Conservation (phyloP, 257 asterid species). For the Pogostemon cablin region DNA sequence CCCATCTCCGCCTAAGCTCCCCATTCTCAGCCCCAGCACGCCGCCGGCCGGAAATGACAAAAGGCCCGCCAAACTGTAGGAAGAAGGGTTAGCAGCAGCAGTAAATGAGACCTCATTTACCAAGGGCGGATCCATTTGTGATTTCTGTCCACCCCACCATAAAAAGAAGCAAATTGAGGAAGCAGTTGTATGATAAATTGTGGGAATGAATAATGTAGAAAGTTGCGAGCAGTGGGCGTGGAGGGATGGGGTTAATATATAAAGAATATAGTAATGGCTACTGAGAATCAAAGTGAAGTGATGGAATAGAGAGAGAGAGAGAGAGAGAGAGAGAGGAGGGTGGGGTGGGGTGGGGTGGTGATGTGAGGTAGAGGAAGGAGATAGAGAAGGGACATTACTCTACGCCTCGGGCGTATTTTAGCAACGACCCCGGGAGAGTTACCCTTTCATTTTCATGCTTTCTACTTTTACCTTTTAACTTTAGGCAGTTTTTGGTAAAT, state of each 20-base stretch:
- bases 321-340: conserved; percentile 28
- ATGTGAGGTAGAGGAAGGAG: conserved; percentile 52
- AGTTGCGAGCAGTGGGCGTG: conserved; percentile 29
- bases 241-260: conserved; percentile 39
- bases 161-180: neutral
- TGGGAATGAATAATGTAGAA: conserved; percentile 19
- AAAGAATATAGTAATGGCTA: conserved; percentile 31
- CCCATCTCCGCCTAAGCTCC: conserved; percentile 46
- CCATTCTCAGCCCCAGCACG: conserved; percentile 57
- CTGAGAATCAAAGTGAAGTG: conserved; percentile 32
- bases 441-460: conserved; percentile 29
- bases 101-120: conserved; percentile 72
- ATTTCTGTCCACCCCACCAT: conserved; percentile 20
- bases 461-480: neutral
- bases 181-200: neutral
- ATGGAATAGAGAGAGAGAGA: conserved; percentile 23
- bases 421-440: neutral
- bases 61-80: conserved; percentile 74
- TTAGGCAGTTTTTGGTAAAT: conserved; percentile 4
- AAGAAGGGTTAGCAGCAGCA: conserved; percentile 65
- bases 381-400: conserved; percentile 13
- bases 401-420: conserved; percentile 45
- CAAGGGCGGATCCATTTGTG: conserved; percentile 81
- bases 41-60: conserved; percentile 65
- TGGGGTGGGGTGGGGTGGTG: conserved; percentile 31